phyloP scores from a whole-genome alignment of 306 rosid species.

The Argentina anserina region DNA sequence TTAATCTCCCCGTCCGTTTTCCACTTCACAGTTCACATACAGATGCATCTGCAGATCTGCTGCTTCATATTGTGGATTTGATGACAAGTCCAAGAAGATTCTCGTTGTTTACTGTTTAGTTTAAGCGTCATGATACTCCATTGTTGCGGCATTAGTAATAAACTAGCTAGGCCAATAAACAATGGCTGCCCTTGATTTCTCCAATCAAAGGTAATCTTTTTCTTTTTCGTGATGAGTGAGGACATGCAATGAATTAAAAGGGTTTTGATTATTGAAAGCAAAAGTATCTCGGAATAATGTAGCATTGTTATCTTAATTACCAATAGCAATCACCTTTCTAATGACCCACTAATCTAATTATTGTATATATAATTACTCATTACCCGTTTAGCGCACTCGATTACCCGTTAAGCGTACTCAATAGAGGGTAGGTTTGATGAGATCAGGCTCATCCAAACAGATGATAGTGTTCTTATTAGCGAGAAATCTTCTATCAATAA shows the following conservation, averaged over 20 bases:
- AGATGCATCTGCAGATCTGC: not conserved
- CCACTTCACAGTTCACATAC: not conserved
- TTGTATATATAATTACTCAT: not conserved
- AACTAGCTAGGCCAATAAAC: not conserved
- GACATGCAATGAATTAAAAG: not conserved
- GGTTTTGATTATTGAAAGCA: not conserved
- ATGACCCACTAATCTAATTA: constrained; percentile 1
- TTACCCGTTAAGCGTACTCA: not conserved
- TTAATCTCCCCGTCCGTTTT: not conserved
- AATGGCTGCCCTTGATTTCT: not conserved
- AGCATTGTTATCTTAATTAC: constrained; percentile 3
- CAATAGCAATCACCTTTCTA: not conserved
- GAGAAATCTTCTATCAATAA: not conserved
- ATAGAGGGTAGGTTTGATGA: not conserved
- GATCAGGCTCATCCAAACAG: not conserved
- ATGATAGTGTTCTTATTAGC: not conserved
- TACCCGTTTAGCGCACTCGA: not conserved
- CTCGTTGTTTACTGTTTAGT: not conserved
- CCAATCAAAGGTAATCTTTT: not conserved
- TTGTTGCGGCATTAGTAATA: not conserved
- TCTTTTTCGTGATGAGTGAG: not conserved
- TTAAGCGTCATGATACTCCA: constrained; percentile 1
- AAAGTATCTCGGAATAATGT: not conserved
- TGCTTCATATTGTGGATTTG: not conserved
- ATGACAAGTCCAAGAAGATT: not conserved